These are phyloP conservation scores for Coemansia sp. DNA, from an alignment of 192 early-diverging fungal species.

Conservation along the genomic window DNA sequence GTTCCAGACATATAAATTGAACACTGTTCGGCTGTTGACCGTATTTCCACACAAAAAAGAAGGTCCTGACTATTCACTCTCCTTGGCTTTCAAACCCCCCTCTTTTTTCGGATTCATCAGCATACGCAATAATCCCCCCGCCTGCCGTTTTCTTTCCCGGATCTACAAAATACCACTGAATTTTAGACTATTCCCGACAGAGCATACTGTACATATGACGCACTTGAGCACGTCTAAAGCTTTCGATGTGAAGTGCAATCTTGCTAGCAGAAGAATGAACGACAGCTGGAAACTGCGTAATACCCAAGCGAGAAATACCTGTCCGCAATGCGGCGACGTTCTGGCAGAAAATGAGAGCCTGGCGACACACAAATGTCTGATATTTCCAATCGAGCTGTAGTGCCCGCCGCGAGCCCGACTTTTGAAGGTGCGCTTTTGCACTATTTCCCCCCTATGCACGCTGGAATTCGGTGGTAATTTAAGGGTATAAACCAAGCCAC, in stretches of 20 bases:
- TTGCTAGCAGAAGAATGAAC: background rate
- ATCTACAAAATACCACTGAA: too few relatives aligned
- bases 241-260: background rate
- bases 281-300: background rate
- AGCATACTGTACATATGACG: background rate
- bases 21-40: background rate
- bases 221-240: background rate
- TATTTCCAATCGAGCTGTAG: slow-evolving; percentile 39
- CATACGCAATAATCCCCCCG: too few relatives aligned
- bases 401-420: background rate
- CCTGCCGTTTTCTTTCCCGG: too few relatives aligned
- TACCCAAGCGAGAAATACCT: slow-evolving; percentile 6
- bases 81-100: background rate
- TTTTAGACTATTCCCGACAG: too few relatives aligned
- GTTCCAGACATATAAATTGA: background rate
- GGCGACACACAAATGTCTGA: slow-evolving; percentile 26
- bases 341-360: slow-evolving; percentile 18
- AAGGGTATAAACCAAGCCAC: background rate
- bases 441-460: background rate
- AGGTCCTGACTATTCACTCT: background rate
- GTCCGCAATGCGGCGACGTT: slow-evolving; percentile 26
- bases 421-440: background rate
- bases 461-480: background rate
- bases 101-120: background rate
- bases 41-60: background rate